Conservation (phyloP, 352 stramenopile genomes). For the Thraustochytrium striatum region DNA sequence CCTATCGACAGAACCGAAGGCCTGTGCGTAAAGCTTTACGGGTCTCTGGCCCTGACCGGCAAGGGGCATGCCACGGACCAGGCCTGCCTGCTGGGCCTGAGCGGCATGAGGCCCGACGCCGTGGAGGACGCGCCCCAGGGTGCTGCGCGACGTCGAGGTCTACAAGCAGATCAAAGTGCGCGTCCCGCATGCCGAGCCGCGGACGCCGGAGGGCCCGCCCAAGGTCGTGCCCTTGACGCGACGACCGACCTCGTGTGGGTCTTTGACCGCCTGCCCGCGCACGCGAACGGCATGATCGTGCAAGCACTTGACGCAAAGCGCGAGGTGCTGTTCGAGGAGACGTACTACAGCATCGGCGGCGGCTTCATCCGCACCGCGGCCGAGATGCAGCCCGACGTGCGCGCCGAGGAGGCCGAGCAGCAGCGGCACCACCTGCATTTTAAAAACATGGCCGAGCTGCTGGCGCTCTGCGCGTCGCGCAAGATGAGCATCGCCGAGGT, state of each 20-base stretch:
- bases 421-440: slow-evolving; percentile 19
- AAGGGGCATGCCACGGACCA: slow-evolving; percentile 54
- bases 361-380: slow-evolving; percentile 51
- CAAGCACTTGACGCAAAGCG: slow-evolving; percentile 19
- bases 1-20: background rate
- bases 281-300: slow-evolving; percentile 54
- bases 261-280: slow-evolving; percentile 36
- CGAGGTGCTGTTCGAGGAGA: slow-evolving; percentile 45
- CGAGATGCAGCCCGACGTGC: slow-evolving; percentile 46
- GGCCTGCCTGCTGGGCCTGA: slow-evolving; percentile 51
- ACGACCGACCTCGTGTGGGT: slow-evolving; percentile 5
- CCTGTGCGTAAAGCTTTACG: slow-evolving; percentile 50
- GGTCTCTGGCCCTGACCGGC: slow-evolving; percentile 50
- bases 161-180: no score
- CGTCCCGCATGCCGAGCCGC: no score
- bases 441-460: slow-evolving; percentile 42
- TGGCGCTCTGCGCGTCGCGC: slow-evolving; percentile 4
- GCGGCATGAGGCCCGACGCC: slow-evolving; percentile 38
- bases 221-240: background rate
- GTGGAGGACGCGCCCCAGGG: slow-evolving; percentile 42
- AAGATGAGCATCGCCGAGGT: slow-evolving; percentile 41
- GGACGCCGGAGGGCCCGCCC: no score
- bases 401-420: background rate
- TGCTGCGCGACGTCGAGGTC: no score
- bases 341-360: slow-evolving; percentile 53